These are phyloP conservation scores for Plicaturopsis crispa DNA, from an alignment of 768 basidiomycete genomes.

Conservation along the genomic window DNA sequence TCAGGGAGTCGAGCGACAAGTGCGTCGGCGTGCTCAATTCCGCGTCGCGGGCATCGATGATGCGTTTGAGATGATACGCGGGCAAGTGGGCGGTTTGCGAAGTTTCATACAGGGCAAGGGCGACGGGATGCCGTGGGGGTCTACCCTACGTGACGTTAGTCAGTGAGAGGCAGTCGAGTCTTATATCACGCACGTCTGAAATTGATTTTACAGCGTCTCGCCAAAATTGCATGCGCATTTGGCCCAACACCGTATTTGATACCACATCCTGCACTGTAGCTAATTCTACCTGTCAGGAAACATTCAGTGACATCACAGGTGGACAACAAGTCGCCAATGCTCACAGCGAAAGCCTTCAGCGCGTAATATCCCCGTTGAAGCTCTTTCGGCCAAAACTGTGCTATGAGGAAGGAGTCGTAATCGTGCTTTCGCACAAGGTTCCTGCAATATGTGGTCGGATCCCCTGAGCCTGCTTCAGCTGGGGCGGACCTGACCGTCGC, in stretches of 20 bases:
- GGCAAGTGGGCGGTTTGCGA: slow-evolving; percentile 44
- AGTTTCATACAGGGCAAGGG: slow-evolving; percentile 59
- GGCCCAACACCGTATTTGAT: slow-evolving; percentile 67
- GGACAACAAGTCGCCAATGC: slow-evolving; percentile 20
- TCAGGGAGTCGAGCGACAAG: slow-evolving; percentile 60
- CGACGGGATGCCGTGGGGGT: slow-evolving; percentile 77
- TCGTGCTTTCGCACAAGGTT: slow-evolving; percentile 71
- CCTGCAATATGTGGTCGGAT: slow-evolving; percentile 59
- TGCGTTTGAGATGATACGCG: slow-evolving; percentile 73
- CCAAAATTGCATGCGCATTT: slow-evolving; percentile 86
- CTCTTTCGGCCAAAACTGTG: slow-evolving; percentile 66
- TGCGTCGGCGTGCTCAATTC: slow-evolving; percentile 60
- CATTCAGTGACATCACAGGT: slow-evolving; percentile 6
- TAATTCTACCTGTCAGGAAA: slow-evolving; percentile 53
- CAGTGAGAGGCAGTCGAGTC: neutral
- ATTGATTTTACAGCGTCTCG: slow-evolving; percentile 69
- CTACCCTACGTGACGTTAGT: slow-evolving; percentile 42
- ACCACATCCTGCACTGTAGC: slow-evolving; percentile 72
- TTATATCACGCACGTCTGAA: slow-evolving; percentile 39
- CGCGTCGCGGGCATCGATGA: slow-evolving; percentile 74
- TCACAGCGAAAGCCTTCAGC: slow-evolving; percentile 76
- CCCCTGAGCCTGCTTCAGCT: slow-evolving; percentile 13
- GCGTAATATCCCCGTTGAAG: slow-evolving; percentile 66
- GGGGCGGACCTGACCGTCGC: slow-evolving; percentile 3
- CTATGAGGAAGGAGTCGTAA: slow-evolving; percentile 70